phyloP scores from a whole-genome alignment of 2,329 filamentous ascomycete species.

The Verticillium nubilum region DNA sequence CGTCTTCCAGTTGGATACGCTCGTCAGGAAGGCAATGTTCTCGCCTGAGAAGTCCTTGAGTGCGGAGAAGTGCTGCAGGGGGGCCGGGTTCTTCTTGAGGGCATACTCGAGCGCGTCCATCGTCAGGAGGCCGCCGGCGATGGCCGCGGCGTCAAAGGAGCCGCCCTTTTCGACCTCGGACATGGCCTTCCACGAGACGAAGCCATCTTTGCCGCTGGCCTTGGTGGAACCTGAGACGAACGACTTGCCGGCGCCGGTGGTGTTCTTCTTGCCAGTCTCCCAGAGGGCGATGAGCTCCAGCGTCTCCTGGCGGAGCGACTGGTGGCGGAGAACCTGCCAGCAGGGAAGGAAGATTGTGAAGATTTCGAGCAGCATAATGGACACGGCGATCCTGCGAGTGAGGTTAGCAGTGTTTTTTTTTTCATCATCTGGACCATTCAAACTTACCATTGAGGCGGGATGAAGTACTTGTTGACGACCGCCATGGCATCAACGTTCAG shows the following conservation, averaged over 20 bases:
- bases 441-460: slow-evolving; percentile 58
- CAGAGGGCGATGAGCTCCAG: slow-evolving; percentile 43
- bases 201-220: background rate
- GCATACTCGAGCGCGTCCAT: slow-evolving; percentile 60
- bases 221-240: slow-evolving; percentile 22
- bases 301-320: slow-evolving; percentile 39
- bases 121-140: slow-evolving; percentile 40
- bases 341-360: slow-evolving; percentile 60
- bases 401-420: background rate
- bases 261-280: slow-evolving; percentile 32
- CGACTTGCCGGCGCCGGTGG: slow-evolving; percentile 5
- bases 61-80: slow-evolving; percentile 59
- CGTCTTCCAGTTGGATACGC: slow-evolving; percentile 51
- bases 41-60: slow-evolving; percentile 64
- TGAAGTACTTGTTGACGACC: slow-evolving; percentile 46
- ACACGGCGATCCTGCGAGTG: slow-evolving; percentile 45
- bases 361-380: slow-evolving; percentile 57
- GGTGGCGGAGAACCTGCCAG: slow-evolving; percentile 46
- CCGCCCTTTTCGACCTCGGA: slow-evolving; percentile 28
- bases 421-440: too few relatives aligned
- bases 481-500: slow-evolving; percentile 46
- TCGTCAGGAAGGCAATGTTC: slow-evolving; percentile 62
- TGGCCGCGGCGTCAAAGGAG: slow-evolving; percentile 15
- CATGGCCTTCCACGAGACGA: slow-evolving; percentile 25
- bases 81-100: slow-evolving; percentile 51